These are phyloP conservation scores for Leccinum variabile DNA, from an alignment of 1,284 basidiomycete genomes.

Conservation along the genomic window DNA sequence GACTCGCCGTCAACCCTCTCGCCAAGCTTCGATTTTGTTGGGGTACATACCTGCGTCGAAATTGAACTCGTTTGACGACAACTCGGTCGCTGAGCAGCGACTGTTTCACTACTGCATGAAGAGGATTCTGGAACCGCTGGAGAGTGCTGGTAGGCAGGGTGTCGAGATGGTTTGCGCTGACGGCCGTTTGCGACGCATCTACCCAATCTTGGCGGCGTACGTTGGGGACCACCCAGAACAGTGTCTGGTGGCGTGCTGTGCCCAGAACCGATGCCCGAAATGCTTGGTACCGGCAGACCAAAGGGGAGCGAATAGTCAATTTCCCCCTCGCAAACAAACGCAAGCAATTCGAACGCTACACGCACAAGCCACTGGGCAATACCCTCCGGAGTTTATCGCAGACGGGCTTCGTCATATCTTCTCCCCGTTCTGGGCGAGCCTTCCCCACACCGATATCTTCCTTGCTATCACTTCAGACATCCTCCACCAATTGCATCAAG, in stretches of 20 bases:
- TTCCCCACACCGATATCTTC: not conserved
- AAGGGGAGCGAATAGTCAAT: not conserved
- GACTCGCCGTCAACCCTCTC: not conserved
- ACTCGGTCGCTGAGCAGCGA: not conserved
- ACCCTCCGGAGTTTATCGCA: not conserved
- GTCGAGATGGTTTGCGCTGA: not conserved
- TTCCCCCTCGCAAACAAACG: not conserved
- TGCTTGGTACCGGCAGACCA: conserved; percentile 4
- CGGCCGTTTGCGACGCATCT: conserved; percentile 5
- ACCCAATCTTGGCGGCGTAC: conserved; percentile 22
- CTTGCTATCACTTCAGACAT: not conserved
- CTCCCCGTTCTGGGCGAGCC: not conserved
- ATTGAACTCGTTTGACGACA: not conserved
- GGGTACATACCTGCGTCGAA: not conserved
- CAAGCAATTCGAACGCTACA: not conserved
- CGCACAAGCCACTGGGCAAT: not conserved
- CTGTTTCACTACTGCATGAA: not conserved
- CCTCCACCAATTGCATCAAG: not conserved
- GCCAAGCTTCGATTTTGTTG: not conserved
- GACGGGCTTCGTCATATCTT: conserved; percentile 1
- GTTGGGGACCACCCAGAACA: not conserved
- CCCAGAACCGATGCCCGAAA: conserved; percentile 21
- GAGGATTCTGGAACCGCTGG: not conserved
- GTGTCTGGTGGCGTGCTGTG: conserved; percentile 21
- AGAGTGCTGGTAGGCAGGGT: not conserved